Evolutionary conservation across 441 rosid genomes (phyloP), one percentile per base, ranked within the genome.

Genomic region (Pelargonium myrrhifolium): DNA sequence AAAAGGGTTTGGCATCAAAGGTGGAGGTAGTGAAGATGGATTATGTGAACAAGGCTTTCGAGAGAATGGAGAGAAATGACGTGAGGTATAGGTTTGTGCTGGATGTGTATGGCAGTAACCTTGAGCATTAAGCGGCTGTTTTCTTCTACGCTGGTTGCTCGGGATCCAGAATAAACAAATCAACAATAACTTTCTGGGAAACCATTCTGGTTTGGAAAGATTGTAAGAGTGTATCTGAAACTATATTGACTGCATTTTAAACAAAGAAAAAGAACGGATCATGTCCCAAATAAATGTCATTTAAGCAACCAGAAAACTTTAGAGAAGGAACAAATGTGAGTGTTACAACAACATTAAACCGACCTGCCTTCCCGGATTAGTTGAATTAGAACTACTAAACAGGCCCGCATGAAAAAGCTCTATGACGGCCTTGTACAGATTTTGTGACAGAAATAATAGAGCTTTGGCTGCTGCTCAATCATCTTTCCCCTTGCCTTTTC

Each of bases 401-500:
- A 49, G 15, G 55, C 55, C 0, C 3, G 17, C 55, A 14, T 10
- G 11, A 53, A 9, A 53, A 5, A 31, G 4, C 37, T 31, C 7
- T 31, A 31, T 5, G 37, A 31, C 37, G 4, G 7, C 37, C 37
- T 31, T 31, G 60, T 21, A 17, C 60, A 18, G 11, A 53, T 53
- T 53, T 7, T 18, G 21, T 17, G 9, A 51, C n/a, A 51, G 58
- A 20, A 51, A 17, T 20, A 4, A 66, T 49, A 71, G 42, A 31
- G 37, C 37, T 31, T 31, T 31, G 37, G 37, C 37, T 31, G 26
- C 68, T 56, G 65, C 40, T 73, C 85, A 83, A 12, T 85, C 87
- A 28, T 89, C 92, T 84, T 87, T 83, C 47, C 86, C 87, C 81
- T 90, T 90, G 75, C 86, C 93, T 84, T 87, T 86, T 62, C 79